Percentiles rank a stretch among this genome's conserved stretches.
Evolutionary conservation across 345 rosid species (phyloP).

Genomic region (Syzygium aromaticum): DNA sequence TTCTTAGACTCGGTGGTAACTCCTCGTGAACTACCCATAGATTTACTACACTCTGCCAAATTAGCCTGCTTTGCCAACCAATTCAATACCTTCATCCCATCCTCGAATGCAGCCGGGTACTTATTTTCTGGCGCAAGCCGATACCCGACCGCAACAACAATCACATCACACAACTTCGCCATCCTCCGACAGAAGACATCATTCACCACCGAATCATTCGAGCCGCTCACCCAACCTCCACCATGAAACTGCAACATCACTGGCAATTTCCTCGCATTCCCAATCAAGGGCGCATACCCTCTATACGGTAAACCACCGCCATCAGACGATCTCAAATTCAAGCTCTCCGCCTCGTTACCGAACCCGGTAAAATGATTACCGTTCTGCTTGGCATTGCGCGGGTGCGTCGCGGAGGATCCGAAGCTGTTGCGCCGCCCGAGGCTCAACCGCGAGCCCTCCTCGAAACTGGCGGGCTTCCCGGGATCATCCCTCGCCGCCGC

Average conservation of each 20-base stretch:
- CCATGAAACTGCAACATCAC: constrained; percentile 90
- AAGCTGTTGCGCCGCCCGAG: constrained; percentile 46
- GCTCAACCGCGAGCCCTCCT: neutral
- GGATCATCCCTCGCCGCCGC: constrained; percentile 1
- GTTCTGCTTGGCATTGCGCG: constrained; percentile 11
- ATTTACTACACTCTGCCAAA: constrained; percentile 76
- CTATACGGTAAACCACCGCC: constrained; percentile 31
- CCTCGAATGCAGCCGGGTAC: constrained; percentile 85
- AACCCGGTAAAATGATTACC: constrained; percentile 34
- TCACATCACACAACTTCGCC: constrained; percentile 72
- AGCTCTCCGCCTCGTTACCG: constrained; percentile 24
- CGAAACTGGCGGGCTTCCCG: neutral
- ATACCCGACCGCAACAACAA: constrained; percentile 87
- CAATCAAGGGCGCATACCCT: constrained; percentile 57
- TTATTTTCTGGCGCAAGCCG: constrained; percentile 87
- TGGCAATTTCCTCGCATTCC: constrained; percentile 45
- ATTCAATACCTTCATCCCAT: constrained; percentile 69
- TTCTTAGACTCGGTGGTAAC: constrained; percentile 56
- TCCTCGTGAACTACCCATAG: constrained; percentile 42
- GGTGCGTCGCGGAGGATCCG: constrained; percentile 21
- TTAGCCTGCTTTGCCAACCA: constrained; percentile 98
- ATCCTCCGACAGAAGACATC: constrained; percentile 75
- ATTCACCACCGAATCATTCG: constrained; percentile 82
- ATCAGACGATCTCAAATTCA: constrained; percentile 29
- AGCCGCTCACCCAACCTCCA: constrained; percentile 96